Evolutionary conservation across 2,329 filamentous ascomycete genomes (phyloP).

Genomic region (Claviceps purpurea): DNA sequence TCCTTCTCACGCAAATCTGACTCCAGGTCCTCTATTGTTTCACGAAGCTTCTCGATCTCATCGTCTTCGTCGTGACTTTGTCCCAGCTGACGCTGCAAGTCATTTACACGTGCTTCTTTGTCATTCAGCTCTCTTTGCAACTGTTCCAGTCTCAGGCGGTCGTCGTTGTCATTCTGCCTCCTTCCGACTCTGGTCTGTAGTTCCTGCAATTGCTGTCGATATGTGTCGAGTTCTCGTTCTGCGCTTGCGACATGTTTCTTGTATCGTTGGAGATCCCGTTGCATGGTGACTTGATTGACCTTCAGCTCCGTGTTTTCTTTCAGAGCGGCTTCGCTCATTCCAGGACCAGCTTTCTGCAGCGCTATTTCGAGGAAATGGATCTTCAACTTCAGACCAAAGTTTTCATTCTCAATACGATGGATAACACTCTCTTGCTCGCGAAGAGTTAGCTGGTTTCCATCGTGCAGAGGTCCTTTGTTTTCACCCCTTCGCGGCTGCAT

Average conservation of each 20-base stretch:
- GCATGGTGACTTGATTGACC: constrained; percentile 80
- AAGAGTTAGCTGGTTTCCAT: constrained; percentile 81
- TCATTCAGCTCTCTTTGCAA: constrained; percentile 44
- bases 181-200: constrained; percentile 71
- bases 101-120: constrained; percentile 46
- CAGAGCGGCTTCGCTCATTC: constrained; percentile 77
- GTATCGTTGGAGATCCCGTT: constrained; percentile 73
- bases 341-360: constrained; percentile 72
- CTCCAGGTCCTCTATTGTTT: constrained; percentile 65
- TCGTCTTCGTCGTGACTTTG: constrained; percentile 41
- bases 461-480: constrained; percentile 57
- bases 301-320: constrained; percentile 96
- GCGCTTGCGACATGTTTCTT: constrained; percentile 72
- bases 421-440: constrained; percentile 93
- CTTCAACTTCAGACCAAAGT: constrained; percentile 91
- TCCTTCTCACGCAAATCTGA: constrained; percentile 65
- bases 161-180: constrained; percentile 57
- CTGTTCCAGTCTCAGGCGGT: constrained; percentile 46
- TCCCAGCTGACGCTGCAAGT: constrained; percentile 46
- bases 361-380: constrained; percentile 94
- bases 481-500: constrained; percentile 50
- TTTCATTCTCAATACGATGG: constrained; percentile 94
- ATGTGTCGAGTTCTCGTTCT: constrained; percentile 75
- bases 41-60: constrained; percentile 52
- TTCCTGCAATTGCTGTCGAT: constrained; percentile 68